phyloP scores from a whole-genome alignment of 805 yeast species.

The Maudiozyma turicensis region DNA sequence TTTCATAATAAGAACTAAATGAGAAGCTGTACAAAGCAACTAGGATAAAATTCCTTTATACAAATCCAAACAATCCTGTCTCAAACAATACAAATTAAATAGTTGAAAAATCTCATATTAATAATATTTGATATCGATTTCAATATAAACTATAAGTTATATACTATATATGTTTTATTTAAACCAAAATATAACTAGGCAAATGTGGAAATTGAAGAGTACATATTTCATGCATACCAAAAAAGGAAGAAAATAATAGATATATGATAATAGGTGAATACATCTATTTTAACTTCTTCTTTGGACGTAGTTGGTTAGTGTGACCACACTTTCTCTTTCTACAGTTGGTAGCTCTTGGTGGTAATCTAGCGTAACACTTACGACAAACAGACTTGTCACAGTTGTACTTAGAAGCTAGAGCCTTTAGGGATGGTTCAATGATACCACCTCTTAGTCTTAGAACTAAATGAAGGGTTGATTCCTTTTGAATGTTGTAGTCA shows the following conservation, averaged over 20 bases:
- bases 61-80: no score
- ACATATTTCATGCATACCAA: neutral
- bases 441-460: constrained; percentile 68
- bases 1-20: no score
- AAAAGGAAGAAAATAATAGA: neutral
- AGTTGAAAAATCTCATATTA: no score
- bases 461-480: constrained; percentile 60
- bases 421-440: constrained; percentile 97
- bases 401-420: constrained; percentile 96
- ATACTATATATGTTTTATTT: neutral
- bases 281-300: constrained; percentile 85
- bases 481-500: constrained; percentile 65
- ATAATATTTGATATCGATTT: neutral
- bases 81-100: no score
- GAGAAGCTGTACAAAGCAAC: no score
- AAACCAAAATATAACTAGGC: neutral
- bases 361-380: constrained; percentile 98
- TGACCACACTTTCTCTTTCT: constrained; percentile 99
- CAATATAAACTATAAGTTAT: neutral
- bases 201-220: neutral
- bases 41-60: no score
- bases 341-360: constrained; percentile 99
- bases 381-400: constrained; percentile 97
- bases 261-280: constrained; percentile 27
- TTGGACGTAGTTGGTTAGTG: constrained; percentile 98